Percentiles rank a stretch among this genome's conserved stretches.
Evolutionary conservation across 2,329 filamentous ascomycete genomes (phyloP).

Genomic region (Plectosphaerella sp.): DNA sequence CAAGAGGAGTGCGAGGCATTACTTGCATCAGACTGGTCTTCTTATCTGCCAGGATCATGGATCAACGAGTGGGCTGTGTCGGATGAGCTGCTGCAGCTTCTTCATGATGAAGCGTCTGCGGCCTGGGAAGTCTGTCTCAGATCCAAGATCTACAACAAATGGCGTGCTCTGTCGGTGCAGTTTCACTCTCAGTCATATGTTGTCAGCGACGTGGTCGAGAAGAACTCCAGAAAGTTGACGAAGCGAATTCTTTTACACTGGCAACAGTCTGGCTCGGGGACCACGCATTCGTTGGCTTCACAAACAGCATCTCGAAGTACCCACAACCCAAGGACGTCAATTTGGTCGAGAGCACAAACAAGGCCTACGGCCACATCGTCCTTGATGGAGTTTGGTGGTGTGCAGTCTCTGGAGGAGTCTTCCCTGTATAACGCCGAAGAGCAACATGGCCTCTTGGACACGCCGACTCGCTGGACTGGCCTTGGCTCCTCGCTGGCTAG

Average conservation of each 20-base stretch:
- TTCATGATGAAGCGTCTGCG: neutral
- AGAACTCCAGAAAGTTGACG: conserved; percentile 8
- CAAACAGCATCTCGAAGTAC: neutral
- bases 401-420: no score
- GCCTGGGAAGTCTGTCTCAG: conserved; percentile 6
- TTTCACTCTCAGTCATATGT: conserved; percentile 11
- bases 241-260: conserved; percentile 8
- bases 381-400: conserved; percentile 1
- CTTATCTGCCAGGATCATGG: conserved; percentile 7
- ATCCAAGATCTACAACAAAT: conserved; percentile 10
- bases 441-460: conserved; percentile 21
- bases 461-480: conserved; percentile 43
- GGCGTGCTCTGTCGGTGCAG: conserved; percentile 11
- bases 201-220: conserved; percentile 9
- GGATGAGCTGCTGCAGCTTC: neutral
- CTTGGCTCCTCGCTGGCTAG: conserved; percentile 30
- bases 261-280: conserved; percentile 3
- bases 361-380: conserved; percentile 3
- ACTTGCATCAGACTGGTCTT: neutral
- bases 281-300: neutral
- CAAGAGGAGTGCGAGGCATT: conserved; percentile 3
- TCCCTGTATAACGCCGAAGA: neutral
- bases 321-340: neutral
- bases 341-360: conserved; percentile 5
- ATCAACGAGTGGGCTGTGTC: conserved; percentile 10